A percentile compares a stretch with the other conserved stretches of the same genome.
Conservation (phyloP, 768 basidiomycete genomes). For the Mycena haematopus region DNA sequence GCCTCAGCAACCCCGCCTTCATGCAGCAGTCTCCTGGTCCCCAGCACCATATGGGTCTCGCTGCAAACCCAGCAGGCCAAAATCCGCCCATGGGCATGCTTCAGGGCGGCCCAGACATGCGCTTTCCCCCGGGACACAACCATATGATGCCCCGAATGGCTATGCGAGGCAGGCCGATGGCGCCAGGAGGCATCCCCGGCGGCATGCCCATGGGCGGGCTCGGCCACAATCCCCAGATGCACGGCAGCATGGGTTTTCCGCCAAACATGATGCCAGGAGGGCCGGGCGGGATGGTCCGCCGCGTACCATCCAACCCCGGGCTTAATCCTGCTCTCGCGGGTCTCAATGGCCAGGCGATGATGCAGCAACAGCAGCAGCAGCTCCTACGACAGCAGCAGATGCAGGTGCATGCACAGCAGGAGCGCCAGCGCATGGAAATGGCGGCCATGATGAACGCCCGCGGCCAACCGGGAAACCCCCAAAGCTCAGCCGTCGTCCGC, state of each 20-base stretch:
- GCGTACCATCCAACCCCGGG: conserved; percentile 23
- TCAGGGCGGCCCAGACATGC: conserved; percentile 29
- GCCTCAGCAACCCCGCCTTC: conserved; percentile 31
- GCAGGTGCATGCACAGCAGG: conserved; percentile 42
- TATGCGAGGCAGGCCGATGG: conserved; percentile 24
- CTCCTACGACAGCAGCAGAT: conserved; percentile 35
- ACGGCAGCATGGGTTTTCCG: conserved; percentile 40
- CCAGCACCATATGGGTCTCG: conserved; percentile 44
- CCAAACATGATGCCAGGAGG: conserved; percentile 32
- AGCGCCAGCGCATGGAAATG: conserved; percentile 43
- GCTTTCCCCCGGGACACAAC: conserved; percentile 25
- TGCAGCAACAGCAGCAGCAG: conserved; percentile 38
- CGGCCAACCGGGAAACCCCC: conserved; percentile 47
- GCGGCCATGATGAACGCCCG: conserved; percentile 37
- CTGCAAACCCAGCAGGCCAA: conserved; percentile 27
- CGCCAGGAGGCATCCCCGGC: conserved; percentile 13
- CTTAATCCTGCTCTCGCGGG: conserved; percentile 14
- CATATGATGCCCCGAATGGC: conserved; percentile 20
- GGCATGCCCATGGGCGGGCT: conserved; percentile 22
- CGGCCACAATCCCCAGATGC: conserved; percentile 23
- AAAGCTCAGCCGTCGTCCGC: conserved; percentile 44
- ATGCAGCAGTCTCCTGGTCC: conserved; percentile 39
- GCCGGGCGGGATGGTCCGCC: conserved; percentile 20
- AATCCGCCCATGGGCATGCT: conserved; percentile 39
- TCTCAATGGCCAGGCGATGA: conserved; percentile 22